Conservation (phyloP, 2,329 filamentous ascomycete genomes). For the Hymenoscyphus infarciens region DNA sequence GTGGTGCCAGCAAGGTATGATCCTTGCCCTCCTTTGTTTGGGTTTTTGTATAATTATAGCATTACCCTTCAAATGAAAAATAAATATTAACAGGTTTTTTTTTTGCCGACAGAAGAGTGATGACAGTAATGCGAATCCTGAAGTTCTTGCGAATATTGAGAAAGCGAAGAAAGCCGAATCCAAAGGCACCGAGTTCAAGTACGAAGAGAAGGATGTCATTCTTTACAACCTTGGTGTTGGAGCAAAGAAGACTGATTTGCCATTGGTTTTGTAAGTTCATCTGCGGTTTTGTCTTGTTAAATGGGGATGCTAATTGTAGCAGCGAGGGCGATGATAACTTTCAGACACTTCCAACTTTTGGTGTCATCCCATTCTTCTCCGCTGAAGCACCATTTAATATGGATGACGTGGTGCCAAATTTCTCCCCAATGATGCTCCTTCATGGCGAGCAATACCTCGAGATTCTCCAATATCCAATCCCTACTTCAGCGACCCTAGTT, state of each 20-base stretch:
- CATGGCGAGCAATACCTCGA: constrained; percentile 99
- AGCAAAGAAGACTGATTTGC: constrained; percentile 83
- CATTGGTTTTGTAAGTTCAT: constrained; percentile 66
- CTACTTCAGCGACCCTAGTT: constrained; percentile 73
- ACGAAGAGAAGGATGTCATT: constrained; percentile 82
- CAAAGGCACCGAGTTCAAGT: constrained; percentile 73
- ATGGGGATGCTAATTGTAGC: background rate
- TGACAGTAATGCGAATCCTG: constrained; percentile 45
- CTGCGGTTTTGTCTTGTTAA: background rate
- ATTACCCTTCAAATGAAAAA: constrained; percentile 19
- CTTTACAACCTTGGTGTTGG: constrained; percentile 95
- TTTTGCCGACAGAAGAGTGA: constrained; percentile 32
- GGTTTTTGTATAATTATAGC: constrained; percentile 27
- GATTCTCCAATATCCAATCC: constrained; percentile 86
- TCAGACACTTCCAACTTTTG: constrained; percentile 91
- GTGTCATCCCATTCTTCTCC: constrained; percentile 92
- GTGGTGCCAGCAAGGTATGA: constrained; percentile 57
- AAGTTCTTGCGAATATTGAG: constrained; percentile 72
- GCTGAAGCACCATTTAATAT: constrained; percentile 76
- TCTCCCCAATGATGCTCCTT: constrained; percentile 96
- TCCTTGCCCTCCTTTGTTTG: constrained; percentile 10
- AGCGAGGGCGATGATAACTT: constrained; percentile 84
- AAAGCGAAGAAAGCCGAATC: constrained; percentile 68
- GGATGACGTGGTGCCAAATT: constrained; percentile 86
- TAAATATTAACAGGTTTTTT: constrained; percentile 27